Evolutionary conservation across 768 basidiomycete genomes (phyloP).

Genomic region (Podaxis sp.): DNA sequence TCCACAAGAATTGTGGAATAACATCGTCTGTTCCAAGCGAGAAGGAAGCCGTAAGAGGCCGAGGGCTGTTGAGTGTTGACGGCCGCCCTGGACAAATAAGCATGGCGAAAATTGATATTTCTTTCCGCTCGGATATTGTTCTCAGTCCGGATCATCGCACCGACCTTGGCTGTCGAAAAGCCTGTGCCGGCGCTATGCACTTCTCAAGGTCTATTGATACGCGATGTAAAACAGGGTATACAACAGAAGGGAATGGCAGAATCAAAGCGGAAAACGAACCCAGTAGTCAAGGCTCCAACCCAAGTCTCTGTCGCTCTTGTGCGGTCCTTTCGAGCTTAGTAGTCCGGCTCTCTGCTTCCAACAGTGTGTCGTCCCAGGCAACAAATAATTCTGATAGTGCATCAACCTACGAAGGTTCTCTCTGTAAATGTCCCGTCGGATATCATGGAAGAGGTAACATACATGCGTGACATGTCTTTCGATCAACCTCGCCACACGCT

Average conservation of each 20-base stretch:
- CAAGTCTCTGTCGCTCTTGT: conserved; percentile 56
- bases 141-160: background rate
- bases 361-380: conserved; percentile 75
- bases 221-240: background rate
- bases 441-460: conserved; percentile 26
- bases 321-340: conserved; percentile 55
- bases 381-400: conserved; percentile 81
- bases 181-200: background rate
- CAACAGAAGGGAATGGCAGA: background rate
- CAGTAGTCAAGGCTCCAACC: conserved; percentile 35
- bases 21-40: too few species aligned
- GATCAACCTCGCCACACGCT: conserved; percentile 58
- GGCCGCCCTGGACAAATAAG: too few species aligned
- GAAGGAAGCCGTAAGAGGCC: too few species aligned
- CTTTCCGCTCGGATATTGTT: too few species aligned
- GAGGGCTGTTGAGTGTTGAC: too few species aligned
- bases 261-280: background rate
- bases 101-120: too few species aligned
- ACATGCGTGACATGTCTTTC: conserved; percentile 72
- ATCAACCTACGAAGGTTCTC: conserved; percentile 50
- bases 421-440: background rate
- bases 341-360: conserved; percentile 60
- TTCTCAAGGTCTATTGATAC: background rate
- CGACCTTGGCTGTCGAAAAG: background rate
- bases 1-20: too few species aligned